Conservation (phyloP, 2,329 filamentous ascomycete species). For the Paramyrothecium sp. region DNA sequence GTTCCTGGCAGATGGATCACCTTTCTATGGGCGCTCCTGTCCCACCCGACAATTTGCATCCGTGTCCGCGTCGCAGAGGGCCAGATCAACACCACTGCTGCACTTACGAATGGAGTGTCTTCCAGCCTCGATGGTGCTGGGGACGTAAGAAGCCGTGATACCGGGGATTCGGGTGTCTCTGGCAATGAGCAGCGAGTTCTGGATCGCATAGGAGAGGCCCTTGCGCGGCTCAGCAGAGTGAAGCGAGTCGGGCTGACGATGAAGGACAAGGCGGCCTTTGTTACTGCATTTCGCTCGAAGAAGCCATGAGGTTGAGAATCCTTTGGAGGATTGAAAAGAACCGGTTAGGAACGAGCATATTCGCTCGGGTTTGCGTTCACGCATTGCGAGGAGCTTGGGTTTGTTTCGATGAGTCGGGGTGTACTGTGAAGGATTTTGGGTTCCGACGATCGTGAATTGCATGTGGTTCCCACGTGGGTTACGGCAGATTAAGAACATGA, state of each 20-base stretch:
- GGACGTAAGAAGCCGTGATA: constrained; percentile 23
- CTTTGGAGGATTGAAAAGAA: not conserved
- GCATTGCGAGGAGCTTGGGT: constrained; percentile 4
- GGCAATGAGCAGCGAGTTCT: constrained; percentile 67
- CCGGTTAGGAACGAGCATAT: not conserved
- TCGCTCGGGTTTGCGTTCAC: not conserved
- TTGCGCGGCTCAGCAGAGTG: constrained; percentile 83
- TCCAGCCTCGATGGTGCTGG: constrained; percentile 7
- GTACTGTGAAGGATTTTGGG: not conserved
- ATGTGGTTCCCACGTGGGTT: too few species aligned
- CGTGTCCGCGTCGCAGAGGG: constrained; percentile 85
- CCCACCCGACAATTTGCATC: constrained; percentile 83
- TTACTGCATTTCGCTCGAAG: constrained; percentile 60
- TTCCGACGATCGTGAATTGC: too few species aligned
- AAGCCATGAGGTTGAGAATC: constrained; percentile 24
- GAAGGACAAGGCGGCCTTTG: constrained; percentile 78
- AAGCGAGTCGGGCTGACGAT: constrained; percentile 86
- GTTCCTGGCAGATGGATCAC: constrained; percentile 69
- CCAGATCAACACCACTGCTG: constrained; percentile 51
- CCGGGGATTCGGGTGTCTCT: constrained; percentile 32
- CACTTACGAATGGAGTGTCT: constrained; percentile 30
- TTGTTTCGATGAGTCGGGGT: not conserved
- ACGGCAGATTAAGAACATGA: too few species aligned
- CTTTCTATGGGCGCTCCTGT: constrained; percentile 86
- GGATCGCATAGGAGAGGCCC: constrained; percentile 77